Conservation (phyloP, 2,329 filamentous ascomycete genomes). For the Diaporthe ampelina region DNA sequence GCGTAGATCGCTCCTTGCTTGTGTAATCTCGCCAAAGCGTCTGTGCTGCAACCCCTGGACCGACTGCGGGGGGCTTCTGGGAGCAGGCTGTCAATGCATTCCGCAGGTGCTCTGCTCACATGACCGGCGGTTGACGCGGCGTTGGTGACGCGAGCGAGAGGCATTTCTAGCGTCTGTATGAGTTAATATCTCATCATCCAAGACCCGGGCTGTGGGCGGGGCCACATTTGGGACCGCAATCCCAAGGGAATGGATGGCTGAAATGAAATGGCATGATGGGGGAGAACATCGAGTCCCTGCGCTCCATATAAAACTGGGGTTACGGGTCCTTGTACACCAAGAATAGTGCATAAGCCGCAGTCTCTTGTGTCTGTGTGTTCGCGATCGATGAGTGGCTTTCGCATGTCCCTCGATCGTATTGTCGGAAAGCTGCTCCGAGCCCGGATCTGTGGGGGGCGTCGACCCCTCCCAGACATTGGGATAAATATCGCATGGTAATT, state of each 20-base stretch:
- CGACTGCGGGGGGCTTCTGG: not conserved
- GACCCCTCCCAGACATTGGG: constrained; percentile 26
- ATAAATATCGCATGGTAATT: constrained; percentile 1
- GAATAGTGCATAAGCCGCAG: not conserved
- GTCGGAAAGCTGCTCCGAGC: constrained; percentile 7
- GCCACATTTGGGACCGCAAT: constrained; percentile 42
- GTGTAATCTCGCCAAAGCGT: constrained; percentile 37
- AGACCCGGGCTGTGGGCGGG: constrained; percentile 25
- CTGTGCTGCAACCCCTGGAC: constrained; percentile 3
- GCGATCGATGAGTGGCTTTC: not conserved
- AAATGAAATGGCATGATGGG: constrained; percentile 25
- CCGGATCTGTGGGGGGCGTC: constrained; percentile 24
- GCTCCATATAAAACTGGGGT: constrained; percentile 6
- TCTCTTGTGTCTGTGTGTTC: not conserved
- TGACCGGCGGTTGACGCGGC: constrained; percentile 10
- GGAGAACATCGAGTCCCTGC: constrained; percentile 11
- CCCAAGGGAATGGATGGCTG: constrained; percentile 6
- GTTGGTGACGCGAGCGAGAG: not conserved
- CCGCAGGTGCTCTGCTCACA: not conserved
- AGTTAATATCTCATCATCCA: constrained; percentile 3
- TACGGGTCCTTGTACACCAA: not conserved
- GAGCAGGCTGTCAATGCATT: not conserved
- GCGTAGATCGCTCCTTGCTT: constrained; percentile 12
- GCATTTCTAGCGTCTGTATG: not conserved
- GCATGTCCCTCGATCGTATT: constrained; percentile 1